Evolutionary conservation across 257 asterid species (phyloP).

Genomic region (Perilla frutescens): DNA sequence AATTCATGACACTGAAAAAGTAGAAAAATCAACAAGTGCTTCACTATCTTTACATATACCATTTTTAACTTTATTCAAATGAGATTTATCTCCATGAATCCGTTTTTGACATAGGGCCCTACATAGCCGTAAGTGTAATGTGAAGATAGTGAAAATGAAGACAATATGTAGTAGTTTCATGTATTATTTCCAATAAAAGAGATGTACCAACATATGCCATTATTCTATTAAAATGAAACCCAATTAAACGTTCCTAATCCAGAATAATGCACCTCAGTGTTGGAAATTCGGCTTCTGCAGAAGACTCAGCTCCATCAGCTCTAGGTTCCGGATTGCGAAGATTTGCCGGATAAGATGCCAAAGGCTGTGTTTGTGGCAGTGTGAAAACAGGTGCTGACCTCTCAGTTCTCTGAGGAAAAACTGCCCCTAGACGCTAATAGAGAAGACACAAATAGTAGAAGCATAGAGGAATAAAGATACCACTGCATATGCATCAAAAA

Average conservation of each 20-base stretch:
- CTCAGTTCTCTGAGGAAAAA: slow-evolving; percentile 95
- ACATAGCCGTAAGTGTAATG: slow-evolving; percentile 2
- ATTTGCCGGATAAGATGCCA: slow-evolving; percentile 88
- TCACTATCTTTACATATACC: background rate
- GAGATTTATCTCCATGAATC: slow-evolving; percentile 21
- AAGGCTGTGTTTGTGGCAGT: slow-evolving; percentile 90
- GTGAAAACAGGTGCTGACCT: slow-evolving; percentile 88
- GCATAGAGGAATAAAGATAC: slow-evolving; percentile 21
- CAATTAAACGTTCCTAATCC: background rate
- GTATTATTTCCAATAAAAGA: background rate
- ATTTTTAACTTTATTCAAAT: background rate
- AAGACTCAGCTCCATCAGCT: slow-evolving; percentile 74
- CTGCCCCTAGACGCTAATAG: slow-evolving; percentile 94
- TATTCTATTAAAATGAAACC: slow-evolving; percentile 8
- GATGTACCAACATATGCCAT: background rate
- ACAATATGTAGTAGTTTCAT: slow-evolving; percentile 26
- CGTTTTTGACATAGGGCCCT: slow-evolving; percentile 3
- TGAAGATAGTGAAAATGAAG: slow-evolving; percentile 13
- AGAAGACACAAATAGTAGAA: slow-evolving; percentile 35
- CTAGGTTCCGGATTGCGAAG: slow-evolving; percentile 70
- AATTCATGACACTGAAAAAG: slow-evolving; percentile 9
- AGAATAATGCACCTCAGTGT: slow-evolving; percentile 70
- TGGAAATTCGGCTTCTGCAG: slow-evolving; percentile 95
- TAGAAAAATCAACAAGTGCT: slow-evolving; percentile 4
- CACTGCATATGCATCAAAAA: slow-evolving; percentile 25